Evolutionary conservation across 352 stramenopile genomes (phyloP), one percentile per base, ranked within the genome.

Genomic region (Elongisporangium senticosum): DNA sequence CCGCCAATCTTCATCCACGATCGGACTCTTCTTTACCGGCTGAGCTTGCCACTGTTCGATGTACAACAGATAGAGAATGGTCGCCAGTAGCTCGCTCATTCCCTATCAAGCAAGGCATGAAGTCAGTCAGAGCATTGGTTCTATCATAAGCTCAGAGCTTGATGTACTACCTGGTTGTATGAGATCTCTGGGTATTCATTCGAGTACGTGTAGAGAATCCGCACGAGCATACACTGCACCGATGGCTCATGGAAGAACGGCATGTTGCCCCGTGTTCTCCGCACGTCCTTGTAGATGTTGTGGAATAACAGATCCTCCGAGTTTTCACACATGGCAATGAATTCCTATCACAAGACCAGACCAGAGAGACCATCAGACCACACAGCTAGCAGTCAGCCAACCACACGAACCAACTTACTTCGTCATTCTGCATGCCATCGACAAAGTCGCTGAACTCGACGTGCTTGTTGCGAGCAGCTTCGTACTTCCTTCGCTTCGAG

Each of bases 21-120:
- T 49, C 1, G 62, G 21, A n/a, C 62, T 37, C 5, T 70, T 52
- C 2, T 62, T 19, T 5, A 23, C 26, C 10, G 10, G 17, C 6
- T 69, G 48, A 2, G 57, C 8, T 2, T 76, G 68, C 74, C 77
- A 92, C 33, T 90, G 76, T 50, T 92, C 83, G 49, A 89, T 70
- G 48, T 90, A 63, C 17, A 90, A 62, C 28, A 90, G 40, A 54
- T 93, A 90, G 13, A 89, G 69, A 3, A 93, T 62, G 1, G 77
- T 86, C 4, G 83, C 83, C 3, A 93, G 65, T n/a, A 93, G 52
- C 21, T 93, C 83, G 1, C 83, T 75, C 80, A 93, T 93, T 48
- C 80, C 83, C 69, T 84, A 58, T 3, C 7, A 10, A 58, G n/a
- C 22, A 4, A 14, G 3, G 2, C 24, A 51, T 14, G 23, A 10